phyloP scores from a whole-genome alignment of 176 grass and related monocot genomes.

The maize (Zea mays) region Zm-B73-REFERENCE-NAM-5.0 NC_050103.1:176829501-176830000 shows the following conservation, averaged over 20 bases:
- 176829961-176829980: too few relatives aligned
- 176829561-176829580: not conserved
- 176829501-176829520: conserved; percentile 7
- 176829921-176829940: not conserved
- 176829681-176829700: not conserved
- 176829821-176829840: not conserved
- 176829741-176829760: not conserved
- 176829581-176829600: not conserved
- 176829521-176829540: not conserved
- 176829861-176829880: conserved; percentile 6
- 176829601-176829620: not conserved
- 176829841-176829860: conserved; percentile 15
- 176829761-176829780: conserved; percentile 10
- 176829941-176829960: too few relatives aligned
- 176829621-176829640: not conserved
- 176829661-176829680: not conserved
- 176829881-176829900: too few relatives aligned
- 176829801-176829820: not conserved
- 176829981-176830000: too few relatives aligned
- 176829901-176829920: too few relatives aligned
- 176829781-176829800: not conserved
- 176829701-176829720: conserved; percentile 1
- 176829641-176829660: not conserved
- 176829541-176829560: not conserved
- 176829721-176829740: not conserved